Conservation (phyloP, 179 eudicot species). For the Beta macrorhiza region DNA sequence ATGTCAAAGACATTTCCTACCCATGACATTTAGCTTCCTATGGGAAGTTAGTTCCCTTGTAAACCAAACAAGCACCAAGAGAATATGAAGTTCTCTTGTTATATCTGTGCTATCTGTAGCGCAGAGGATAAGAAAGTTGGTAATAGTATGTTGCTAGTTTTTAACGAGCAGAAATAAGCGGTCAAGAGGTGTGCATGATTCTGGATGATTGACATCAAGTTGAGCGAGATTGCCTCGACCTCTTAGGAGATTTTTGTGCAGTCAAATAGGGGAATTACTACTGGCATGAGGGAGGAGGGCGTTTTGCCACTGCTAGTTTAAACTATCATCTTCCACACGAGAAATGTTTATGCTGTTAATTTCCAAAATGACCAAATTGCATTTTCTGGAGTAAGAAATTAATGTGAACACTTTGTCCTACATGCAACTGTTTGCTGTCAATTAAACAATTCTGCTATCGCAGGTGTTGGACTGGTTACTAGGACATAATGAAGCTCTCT, state of each 20-base stretch:
- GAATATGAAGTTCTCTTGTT: no score
- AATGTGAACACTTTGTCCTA: neutral
- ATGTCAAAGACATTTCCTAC: no score
- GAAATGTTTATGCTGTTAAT: neutral
- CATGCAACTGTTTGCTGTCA: neutral
- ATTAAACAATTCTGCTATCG: conserved; percentile 16
- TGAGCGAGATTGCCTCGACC: neutral
- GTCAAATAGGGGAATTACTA: neutral
- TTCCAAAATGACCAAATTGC: neutral
- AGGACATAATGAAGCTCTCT: conserved; percentile 81
- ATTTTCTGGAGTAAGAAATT: neutral
- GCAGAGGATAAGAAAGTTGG: no score
- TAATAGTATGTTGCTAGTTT: neutral
- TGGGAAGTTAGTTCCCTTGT: no score
- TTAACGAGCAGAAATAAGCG: neutral
- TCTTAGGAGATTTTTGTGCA: neutral
- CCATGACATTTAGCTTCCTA: no score
- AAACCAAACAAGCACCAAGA: no score
- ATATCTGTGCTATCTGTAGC: no score
- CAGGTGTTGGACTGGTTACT: conserved; percentile 77
- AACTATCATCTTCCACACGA: neutral
- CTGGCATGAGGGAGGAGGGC: neutral
- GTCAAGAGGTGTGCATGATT: neutral
- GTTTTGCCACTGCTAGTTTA: neutral
- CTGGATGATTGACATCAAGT: no score